Base-by-base conservation (phyloP, 2,329 filamentous ascomycete genomes). In the Trichothecium sympodiale region DNA sequence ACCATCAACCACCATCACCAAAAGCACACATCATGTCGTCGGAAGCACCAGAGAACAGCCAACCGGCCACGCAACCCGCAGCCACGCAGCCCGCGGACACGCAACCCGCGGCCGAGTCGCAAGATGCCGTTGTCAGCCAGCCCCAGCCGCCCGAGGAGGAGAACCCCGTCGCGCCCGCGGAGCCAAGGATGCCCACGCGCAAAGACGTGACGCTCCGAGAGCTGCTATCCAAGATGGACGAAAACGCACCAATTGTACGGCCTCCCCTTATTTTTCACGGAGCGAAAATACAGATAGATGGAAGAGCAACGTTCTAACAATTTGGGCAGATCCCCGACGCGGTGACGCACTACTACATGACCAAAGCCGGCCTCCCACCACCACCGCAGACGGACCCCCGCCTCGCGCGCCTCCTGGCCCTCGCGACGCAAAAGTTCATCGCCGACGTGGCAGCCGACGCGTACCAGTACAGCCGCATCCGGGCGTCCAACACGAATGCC, bases 361-460 rank as follows among this genome's bases (percentile, higher is more conserved):
- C 89, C 27, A 83, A 93, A 48, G 87, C 89, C 45, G 91, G 91
- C 36, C 83, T 98, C 4, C 88, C 91, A 25, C 89, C 89, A 2
- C 87, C 89, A 29, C 88, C 86, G 1, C 82, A 91, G 49, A 94
- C 87, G 35, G 86, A 94, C 50, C 81, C 81, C 15, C 85, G 88
- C 39, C 82, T 98, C 18, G 86, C 89, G 16, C 86, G 89, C 33
- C 81, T 98, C 3, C 81, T 98, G 30, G 89, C 91, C 3, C 82
- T 98, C 8, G 91, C 91, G n/a, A 94, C 91, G 0, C 91, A 98
- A 55, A 98, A 98, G 57, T 98, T 98, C 68, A 84, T 98, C 50
- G 88, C 91, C 40, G 91, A 98, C 57, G 86, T 98, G 45, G 91
- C 91, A 2, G 88, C 91, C 38, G 91, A 98, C 57, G 87, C 91